These are phyloP conservation scores for Funneliformis geosporum DNA, from an alignment of 192 early-diverging fungal species.

Conservation along the genomic window DNA sequence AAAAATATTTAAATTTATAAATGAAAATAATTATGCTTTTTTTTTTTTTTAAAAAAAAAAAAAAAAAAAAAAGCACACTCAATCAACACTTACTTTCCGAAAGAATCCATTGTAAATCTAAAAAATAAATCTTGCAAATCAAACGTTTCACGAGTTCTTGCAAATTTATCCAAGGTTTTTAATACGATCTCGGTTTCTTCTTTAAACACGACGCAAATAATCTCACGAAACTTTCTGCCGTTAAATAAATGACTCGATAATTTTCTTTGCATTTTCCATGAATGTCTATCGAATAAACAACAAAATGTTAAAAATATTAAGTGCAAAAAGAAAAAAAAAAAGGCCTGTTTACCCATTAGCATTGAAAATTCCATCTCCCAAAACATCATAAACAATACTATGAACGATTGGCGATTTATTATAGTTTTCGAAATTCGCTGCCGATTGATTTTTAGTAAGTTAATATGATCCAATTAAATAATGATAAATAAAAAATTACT, in stretches of 20 bases:
- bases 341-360: slow-evolving; percentile 34
- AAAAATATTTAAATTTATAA: background rate
- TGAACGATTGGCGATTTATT: slow-evolving; percentile 36
- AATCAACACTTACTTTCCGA: slow-evolving; percentile 36
- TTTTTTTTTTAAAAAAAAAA: background rate
- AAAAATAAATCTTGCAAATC: slow-evolving; percentile 42
- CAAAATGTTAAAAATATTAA: background rate
- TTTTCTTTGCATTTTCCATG: slow-evolving; percentile 26
- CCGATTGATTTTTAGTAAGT: background rate
- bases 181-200: background rate
- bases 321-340: background rate
- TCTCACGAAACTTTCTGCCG: slow-evolving; percentile 20
- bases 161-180: slow-evolving; percentile 19
- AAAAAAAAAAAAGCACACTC: background rate
- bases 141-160: slow-evolving; percentile 36
- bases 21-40: background rate
- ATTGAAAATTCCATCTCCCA: slow-evolving; percentile 46
- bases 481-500: background rate
- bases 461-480: background rate
- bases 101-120: slow-evolving; percentile 45
- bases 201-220: slow-evolving; percentile 4
- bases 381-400: slow-evolving; percentile 31
- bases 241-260: slow-evolving; percentile 7
- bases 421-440: slow-evolving; percentile 43
- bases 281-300: background rate